Evolutionary conservation across 768 basidiomycete genomes (phyloP), one percentile per base, ranked within the genome.

Genomic region (Serpula lacrymans): DNA sequence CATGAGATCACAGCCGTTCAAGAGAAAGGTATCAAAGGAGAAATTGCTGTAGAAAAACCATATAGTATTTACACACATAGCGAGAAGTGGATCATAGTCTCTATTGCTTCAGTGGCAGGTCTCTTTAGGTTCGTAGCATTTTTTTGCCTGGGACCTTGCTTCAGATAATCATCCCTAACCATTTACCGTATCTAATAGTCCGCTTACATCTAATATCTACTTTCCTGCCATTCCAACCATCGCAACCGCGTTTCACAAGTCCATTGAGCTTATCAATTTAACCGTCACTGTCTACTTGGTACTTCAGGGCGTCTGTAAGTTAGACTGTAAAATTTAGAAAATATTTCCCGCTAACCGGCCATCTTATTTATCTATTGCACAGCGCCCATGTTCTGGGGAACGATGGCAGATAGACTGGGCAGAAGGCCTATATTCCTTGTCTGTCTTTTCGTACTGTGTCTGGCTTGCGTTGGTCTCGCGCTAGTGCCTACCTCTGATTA

Each of bases 171-270:
- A 28, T 22, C 13, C 11, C 36, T 11, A 16, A 25, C 13, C 20
- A 29, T 20, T 14, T 32, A 39, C 20, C n/a, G 25, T 33, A 23
- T 14, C 29, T 43, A 23, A 17, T 34, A 84, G 82, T 51, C 84
- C 84, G 0, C 62, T 88, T 9, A 84, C 86, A 2, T 72, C 84
- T 3, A 88, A 80, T 42, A 83, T 89, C 42, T 90, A 88, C 55
- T 77, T 88, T 34, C 87, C 88, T 5, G 86, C 81, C 10, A 82
- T 93, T 28, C 89, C 88, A 1, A 69, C 74, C 0, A 62, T 92
- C 17, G 70, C 81, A 1, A 46, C 45, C 2, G 73, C 64, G 5
- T 80, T 93, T 53, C 55, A 80, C 50, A 77, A 78, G 41, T 77
- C 81, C 0, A 72, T 71, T 7, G 84, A 88, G 50, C 67, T 80